Percentiles rank a stretch among this genome's conserved stretches.
Evolutionary conservation across 306 rosid species (phyloP).

Genomic region (Datisca glomerata): DNA sequence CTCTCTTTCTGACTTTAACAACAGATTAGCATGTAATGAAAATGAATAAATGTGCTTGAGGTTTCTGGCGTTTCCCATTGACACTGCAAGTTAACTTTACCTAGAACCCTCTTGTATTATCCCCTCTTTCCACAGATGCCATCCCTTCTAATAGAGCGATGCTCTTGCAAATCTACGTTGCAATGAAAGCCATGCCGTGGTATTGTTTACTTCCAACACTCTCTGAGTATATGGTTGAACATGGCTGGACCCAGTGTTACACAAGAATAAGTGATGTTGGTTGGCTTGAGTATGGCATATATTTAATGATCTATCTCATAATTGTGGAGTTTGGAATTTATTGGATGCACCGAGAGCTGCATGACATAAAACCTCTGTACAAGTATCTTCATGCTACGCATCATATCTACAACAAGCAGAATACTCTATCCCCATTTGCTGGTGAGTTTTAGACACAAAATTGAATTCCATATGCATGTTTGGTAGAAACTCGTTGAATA

Average conservation of each 20-base stretch:
- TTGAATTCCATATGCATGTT: too few species aligned
- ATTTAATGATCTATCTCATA: constrained; percentile 44
- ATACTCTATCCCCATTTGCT: constrained; percentile 91
- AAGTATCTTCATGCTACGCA: constrained; percentile 82
- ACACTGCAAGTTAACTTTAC: too few species aligned
- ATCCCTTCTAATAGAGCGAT: constrained; percentile 69
- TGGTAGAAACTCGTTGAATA: too few species aligned
- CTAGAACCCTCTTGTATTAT: too few species aligned
- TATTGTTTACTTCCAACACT: constrained; percentile 55
- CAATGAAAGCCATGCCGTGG: constrained; percentile 91
- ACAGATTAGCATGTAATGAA: too few species aligned
- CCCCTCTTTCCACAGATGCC: too few species aligned
- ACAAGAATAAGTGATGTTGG: constrained; percentile 53
- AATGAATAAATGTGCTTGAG: too few species aligned
- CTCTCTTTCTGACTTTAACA: too few species aligned
- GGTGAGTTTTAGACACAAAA: constrained; percentile 57
- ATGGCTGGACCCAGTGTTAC: constrained; percentile 64
- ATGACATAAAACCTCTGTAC: constrained; percentile 88
- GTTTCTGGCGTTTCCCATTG: too few species aligned
- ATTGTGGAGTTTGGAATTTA: constrained; percentile 78
- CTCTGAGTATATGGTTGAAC: constrained; percentile 66
- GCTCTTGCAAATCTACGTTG: constrained; percentile 67
- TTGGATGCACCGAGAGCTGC: constrained; percentile 91
- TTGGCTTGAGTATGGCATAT: constrained; percentile 36
- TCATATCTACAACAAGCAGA: constrained; percentile 88